These are phyloP conservation scores for Sextonia rubra DNA, from an alignment of 164 flowering plant genomes.

Conservation along the genomic window DNA sequence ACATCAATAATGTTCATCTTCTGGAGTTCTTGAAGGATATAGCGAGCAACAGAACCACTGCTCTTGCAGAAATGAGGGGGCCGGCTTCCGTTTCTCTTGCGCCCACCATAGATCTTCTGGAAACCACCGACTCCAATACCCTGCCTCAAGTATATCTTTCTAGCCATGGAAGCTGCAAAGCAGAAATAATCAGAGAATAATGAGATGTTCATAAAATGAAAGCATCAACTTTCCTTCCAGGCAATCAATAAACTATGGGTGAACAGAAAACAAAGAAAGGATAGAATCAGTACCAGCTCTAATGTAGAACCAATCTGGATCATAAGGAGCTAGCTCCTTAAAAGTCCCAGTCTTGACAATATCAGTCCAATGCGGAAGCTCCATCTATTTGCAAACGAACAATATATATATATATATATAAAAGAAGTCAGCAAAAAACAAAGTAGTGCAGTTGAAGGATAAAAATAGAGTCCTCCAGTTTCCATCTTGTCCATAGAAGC, in stretches of 20 bases:
- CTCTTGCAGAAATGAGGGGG: slow-evolving; percentile 90
- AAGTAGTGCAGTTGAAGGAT: too few relatives aligned
- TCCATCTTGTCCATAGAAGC: too few relatives aligned
- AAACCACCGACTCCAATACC: slow-evolving; percentile 92
- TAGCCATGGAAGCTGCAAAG: slow-evolving; percentile 65
- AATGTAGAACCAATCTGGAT: slow-evolving; percentile 84
- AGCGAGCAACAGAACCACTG: slow-evolving; percentile 86
- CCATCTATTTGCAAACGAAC: slow-evolving; percentile 36
- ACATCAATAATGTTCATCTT: slow-evolving; percentile 60
- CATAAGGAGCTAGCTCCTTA: slow-evolving; percentile 93
- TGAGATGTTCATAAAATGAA: too few relatives aligned
- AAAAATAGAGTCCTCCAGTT: too few relatives aligned
- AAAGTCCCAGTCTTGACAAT: slow-evolving; percentile 75
- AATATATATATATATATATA: background rate
- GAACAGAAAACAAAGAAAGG: background rate
- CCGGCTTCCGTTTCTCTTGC: slow-evolving; percentile 86
- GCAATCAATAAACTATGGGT: too few relatives aligned
- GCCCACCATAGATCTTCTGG: slow-evolving; percentile 83
- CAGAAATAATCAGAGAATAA: background rate
- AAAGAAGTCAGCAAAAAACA: too few relatives aligned
- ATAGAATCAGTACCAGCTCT: slow-evolving; percentile 56
- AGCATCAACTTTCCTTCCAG: too few relatives aligned
- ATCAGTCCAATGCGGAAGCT: slow-evolving; percentile 85
- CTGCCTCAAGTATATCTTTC: slow-evolving; percentile 71
- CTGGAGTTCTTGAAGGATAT: slow-evolving; percentile 77